phyloP scores from a whole-genome alignment of 768 basidiomycete species.

The Xerocomus spinulosus region DNA sequence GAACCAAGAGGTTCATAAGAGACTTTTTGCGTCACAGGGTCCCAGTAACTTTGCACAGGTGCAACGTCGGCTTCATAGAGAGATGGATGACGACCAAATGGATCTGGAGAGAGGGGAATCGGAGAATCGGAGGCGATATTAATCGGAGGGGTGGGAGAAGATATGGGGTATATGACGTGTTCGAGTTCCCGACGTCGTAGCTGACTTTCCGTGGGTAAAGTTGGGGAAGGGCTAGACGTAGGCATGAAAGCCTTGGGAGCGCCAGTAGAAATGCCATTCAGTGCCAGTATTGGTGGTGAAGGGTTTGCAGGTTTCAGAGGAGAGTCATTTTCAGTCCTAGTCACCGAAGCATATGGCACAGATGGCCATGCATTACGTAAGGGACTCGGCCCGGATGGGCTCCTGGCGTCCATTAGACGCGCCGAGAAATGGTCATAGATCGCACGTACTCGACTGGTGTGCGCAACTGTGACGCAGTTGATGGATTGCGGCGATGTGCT shows the following conservation, averaged over 20 bases:
- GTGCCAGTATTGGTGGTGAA: constrained; percentile 57
- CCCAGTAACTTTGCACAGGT: constrained; percentile 43
- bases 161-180: constrained; percentile 42
- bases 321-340: constrained; percentile 15
- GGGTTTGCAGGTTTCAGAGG: constrained; percentile 29
- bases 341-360: constrained; percentile 39
- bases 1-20: constrained; percentile 17
- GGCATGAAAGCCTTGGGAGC: constrained; percentile 47
- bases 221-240: constrained; percentile 16
- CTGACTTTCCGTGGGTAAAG: constrained; percentile 42
- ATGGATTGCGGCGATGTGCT: constrained; percentile 16
- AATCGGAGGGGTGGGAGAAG: constrained; percentile 24
- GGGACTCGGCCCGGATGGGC: constrained; percentile 4
- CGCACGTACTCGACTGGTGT: constrained; percentile 20
- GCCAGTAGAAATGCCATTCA: constrained; percentile 65
- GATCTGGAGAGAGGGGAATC: constrained; percentile 81
- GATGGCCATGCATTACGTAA: constrained; percentile 38
- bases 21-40: constrained; percentile 27
- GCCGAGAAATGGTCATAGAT: constrained; percentile 3
- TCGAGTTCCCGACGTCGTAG: constrained; percentile 51
- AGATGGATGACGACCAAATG: constrained; percentile 71
- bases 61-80: constrained; percentile 29
- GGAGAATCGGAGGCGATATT: constrained; percentile 43
- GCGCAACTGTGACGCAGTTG: constrained; percentile 11
- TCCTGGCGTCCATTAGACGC: constrained; percentile 10